phyloP scores from a whole-genome alignment of 2,329 filamentous ascomycete species.

The Tolypocladium album region DNA sequence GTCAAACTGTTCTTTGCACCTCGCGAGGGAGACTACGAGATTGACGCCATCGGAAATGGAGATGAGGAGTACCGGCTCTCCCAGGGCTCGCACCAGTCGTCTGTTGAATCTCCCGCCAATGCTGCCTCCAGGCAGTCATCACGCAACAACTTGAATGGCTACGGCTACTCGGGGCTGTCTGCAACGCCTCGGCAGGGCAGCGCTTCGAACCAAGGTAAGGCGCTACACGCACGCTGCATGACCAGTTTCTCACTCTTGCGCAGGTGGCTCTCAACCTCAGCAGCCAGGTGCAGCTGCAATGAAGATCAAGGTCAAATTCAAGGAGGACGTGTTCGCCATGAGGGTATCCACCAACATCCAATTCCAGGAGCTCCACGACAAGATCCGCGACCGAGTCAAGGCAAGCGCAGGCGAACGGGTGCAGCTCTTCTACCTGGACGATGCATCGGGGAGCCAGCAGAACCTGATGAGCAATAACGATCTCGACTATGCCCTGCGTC shows the following conservation, averaged over 20 bases:
- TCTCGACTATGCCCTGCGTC: constrained; percentile 65
- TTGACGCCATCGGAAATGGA: constrained; percentile 57
- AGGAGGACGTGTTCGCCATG: constrained; percentile 84
- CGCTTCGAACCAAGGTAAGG: constrained; percentile 28
- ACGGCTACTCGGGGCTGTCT: constrained; percentile 41
- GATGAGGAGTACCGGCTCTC: constrained; percentile 73
- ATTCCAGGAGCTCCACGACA: constrained; percentile 69
- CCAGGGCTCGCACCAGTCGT: constrained; percentile 56
- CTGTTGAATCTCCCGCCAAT: constrained; percentile 48
- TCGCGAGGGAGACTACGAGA: constrained; percentile 84
- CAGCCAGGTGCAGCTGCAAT: constrained; percentile 40
- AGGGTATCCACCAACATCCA: constrained; percentile 73
- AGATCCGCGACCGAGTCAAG: constrained; percentile 75
- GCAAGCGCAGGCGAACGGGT: constrained; percentile 59
- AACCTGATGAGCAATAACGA: constrained; percentile 71
- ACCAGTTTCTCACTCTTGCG: neutral
- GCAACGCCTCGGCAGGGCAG: constrained; percentile 33
- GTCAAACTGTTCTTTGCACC: constrained; percentile 89
- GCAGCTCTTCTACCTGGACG: constrained; percentile 77
- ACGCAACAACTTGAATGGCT: constrained; percentile 49
- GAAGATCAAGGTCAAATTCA: constrained; percentile 93
- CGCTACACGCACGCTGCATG: neutral
- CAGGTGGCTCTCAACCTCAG: constrained; percentile 3
- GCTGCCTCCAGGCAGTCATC: constrained; percentile 56
- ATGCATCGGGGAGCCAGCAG: constrained; percentile 63